These are phyloP conservation scores for Trametes punicea DNA, from an alignment of 768 basidiomycete species.

Conservation along the genomic window DNA sequence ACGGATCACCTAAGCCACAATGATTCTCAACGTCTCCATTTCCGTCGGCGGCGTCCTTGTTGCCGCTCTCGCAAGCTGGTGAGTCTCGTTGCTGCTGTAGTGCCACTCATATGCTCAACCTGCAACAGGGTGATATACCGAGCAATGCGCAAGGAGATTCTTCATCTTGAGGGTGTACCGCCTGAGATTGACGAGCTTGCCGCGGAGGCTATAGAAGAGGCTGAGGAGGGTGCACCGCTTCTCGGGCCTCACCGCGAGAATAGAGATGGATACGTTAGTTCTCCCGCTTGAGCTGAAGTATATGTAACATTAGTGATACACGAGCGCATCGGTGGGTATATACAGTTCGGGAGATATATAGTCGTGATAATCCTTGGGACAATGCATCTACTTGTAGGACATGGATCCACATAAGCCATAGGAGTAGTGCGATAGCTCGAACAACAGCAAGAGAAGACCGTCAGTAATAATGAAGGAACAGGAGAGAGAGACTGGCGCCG, in stretches of 20 bases:
- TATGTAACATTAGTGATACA: constrained; percentile 16
- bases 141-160: constrained; percentile 59
- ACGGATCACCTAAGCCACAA: constrained; percentile 45
- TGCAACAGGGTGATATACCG: constrained; percentile 61
- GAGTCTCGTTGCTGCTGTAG: constrained; percentile 27
- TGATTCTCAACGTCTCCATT: constrained; percentile 59
- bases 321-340: constrained; percentile 6
- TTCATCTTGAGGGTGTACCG: constrained; percentile 46
- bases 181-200: constrained; percentile 52
- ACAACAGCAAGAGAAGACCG: neutral
- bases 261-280: constrained; percentile 13
- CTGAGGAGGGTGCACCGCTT: constrained; percentile 60
- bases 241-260: constrained; percentile 29
- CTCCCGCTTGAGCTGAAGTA: constrained; percentile 7
- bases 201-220: constrained; percentile 57
- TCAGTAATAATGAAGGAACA: constrained; percentile 92
- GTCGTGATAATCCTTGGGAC: constrained; percentile 4
- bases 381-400: constrained; percentile 3
- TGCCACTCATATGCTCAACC: constrained; percentile 11
- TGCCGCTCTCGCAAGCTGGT: constrained; percentile 66
- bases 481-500: constrained; percentile 83
- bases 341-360: constrained; percentile 10
- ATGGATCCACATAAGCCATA: neutral
- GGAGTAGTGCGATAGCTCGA: neutral
- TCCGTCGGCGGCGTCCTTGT: constrained; percentile 58